Base-by-base conservation (phyloP, 164 flowering plant genomes). In the Dillenia suffruticosa region DNA sequence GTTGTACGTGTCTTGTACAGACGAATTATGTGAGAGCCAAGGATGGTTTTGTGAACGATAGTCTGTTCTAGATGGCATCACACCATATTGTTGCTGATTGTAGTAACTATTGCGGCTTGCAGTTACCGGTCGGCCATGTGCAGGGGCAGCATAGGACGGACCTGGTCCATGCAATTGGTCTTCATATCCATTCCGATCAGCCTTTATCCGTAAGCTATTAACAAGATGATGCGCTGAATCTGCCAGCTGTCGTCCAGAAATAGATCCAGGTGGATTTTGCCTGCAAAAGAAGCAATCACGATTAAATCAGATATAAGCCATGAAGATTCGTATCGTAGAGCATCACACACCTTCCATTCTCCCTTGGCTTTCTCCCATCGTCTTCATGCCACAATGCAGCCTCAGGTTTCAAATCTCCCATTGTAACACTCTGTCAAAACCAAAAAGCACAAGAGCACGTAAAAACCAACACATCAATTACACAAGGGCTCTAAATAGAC, bases 361-460 rank as follows among this genome's bases (percentile, higher is more conserved):
- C 87, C 76, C 59, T 67, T 40, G 81, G 90, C 70, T 60, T 82
- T 76, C 89, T 84, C 47, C 96, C 92, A 61, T 54, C 64, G 62
- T 91, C 96, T 72, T 88, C 99, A 70, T 91, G 99, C 99, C 99
- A 94, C 62, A 89, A 63, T 55, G 64, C 86, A 67, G 97, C 96
- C 3, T 68, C 87, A 46, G 94, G 90, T 77, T 85, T 82, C 66
- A 95, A 15, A 78, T 95, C 97, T 15, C 76, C 86, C 11, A 76
- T 13, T 11, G 75, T 59, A 54, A 95, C 97, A 62, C 46, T 75
- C 99, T 95, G 83, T 50, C 17, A 50, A 50, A 51, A 51, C 24
- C 54, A 51, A 16, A 14, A 51, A 9, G 54, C 54, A 10, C 54
- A 5, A 13, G 22, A 24, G 54, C 24, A 51, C 2, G n/a, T 16